These are phyloP conservation scores for Aquilaria sinensis DNA, from an alignment of 345 rosid genomes.

Conservation along the genomic window DNA sequence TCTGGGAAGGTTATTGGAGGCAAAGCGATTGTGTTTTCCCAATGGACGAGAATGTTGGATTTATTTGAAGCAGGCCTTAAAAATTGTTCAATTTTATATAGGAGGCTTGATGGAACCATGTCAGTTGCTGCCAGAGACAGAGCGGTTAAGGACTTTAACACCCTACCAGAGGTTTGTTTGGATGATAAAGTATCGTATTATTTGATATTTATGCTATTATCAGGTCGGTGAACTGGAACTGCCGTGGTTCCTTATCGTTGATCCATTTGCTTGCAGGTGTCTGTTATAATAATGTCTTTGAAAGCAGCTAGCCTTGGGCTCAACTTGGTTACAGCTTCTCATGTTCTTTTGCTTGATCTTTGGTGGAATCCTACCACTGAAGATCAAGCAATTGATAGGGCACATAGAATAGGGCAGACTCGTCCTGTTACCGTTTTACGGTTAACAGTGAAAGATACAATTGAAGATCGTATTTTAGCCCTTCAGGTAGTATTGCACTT, in stretches of 20 bases:
- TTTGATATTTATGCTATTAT: no score
- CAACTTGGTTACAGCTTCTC: conserved; percentile 97
- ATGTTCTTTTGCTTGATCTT: conserved; percentile 76
- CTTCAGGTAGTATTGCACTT: conserved; percentile 48
- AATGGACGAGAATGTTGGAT: conserved; percentile 97
- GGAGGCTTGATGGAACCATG: conserved; percentile 99
- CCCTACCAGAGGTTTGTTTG: conserved; percentile 76
- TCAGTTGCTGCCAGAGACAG: conserved; percentile 88
- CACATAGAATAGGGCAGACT: conserved; percentile 97
- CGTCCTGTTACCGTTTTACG: conserved; percentile 79
- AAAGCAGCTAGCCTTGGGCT: conserved; percentile 99
- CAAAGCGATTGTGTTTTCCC: conserved; percentile 94
- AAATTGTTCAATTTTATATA: conserved; percentile 59
- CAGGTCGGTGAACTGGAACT: no score
- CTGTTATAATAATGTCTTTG: conserved; percentile 94
- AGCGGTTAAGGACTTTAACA: conserved; percentile 94
- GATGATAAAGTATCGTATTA: neutral
- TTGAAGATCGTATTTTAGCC: conserved; percentile 88
- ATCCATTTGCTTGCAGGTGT: conserved; percentile 37
- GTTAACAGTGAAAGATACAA: conserved; percentile 83
- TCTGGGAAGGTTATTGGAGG: conserved; percentile 42
- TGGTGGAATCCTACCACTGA: conserved; percentile 99
- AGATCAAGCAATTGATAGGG: conserved; percentile 97
- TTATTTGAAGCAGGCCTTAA: conserved; percentile 75
- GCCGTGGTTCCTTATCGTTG: neutral